Conservation (phyloP, 2,329 filamentous ascomycete genomes). For the Xylariales sp. region DNA sequence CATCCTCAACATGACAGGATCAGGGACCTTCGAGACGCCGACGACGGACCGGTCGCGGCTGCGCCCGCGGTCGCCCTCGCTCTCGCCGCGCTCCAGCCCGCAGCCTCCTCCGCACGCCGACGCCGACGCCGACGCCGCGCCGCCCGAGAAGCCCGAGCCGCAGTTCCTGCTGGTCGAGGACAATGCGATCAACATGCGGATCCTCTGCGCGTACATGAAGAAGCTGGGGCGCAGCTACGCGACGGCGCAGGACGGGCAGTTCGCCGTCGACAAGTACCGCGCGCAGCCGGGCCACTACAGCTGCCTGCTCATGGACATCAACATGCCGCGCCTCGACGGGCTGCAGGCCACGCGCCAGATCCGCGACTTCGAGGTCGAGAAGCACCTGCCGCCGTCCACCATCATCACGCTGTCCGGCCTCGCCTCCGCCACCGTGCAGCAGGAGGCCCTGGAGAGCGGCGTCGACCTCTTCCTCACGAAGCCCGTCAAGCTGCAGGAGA, state of each 20-base stretch:
- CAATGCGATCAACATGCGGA: slow-evolving; percentile 54
- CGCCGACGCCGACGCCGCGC: not conserved
- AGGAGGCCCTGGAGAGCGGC: slow-evolving; percentile 59
- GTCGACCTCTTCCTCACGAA: slow-evolving; percentile 62
- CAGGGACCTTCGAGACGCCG: slow-evolving; percentile 14
- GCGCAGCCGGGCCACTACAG: slow-evolving; percentile 24
- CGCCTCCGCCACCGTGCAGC: slow-evolving; percentile 56
- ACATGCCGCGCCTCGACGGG: slow-evolving; percentile 36
- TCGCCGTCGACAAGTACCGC: slow-evolving; percentile 30
- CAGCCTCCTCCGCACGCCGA: not conserved
- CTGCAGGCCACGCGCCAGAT: slow-evolving; percentile 33
- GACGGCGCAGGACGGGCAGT: slow-evolving; percentile 33
- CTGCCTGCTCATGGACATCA: slow-evolving; percentile 38
- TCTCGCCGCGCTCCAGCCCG: slow-evolving; percentile 26
- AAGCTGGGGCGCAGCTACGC: slow-evolving; percentile 43
- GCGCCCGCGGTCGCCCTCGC: slow-evolving; percentile 16
- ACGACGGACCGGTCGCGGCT: not conserved
- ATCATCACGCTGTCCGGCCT: slow-evolving; percentile 60
- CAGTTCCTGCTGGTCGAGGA: slow-evolving; percentile 55
- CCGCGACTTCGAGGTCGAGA: slow-evolving; percentile 41
- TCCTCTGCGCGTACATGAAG: slow-evolving; percentile 48
- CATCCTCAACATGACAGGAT: slow-evolving; percentile 2
- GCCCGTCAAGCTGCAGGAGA: slow-evolving; percentile 55
- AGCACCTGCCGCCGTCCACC: slow-evolving; percentile 52
- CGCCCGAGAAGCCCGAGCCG: slow-evolving; percentile 5